These are phyloP conservation scores for Lumnitzera racemosa DNA, from an alignment of 345 rosid species.

Conservation along the genomic window DNA sequence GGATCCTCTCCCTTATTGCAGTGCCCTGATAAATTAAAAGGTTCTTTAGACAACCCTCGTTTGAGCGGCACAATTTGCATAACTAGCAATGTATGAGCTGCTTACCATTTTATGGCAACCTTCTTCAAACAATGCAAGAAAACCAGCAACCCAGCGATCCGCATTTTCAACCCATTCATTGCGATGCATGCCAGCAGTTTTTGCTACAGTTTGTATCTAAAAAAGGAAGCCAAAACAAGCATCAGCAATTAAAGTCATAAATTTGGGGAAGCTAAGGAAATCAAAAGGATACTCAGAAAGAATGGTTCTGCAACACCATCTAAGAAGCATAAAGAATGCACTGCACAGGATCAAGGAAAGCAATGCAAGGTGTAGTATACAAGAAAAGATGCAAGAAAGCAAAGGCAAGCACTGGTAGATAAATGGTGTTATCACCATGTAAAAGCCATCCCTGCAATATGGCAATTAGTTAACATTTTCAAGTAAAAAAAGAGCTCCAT, in stretches of 20 bases:
- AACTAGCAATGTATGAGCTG: neutral
- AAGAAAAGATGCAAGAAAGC: no score
- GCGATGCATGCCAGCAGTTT: constrained; percentile 61
- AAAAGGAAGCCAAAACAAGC: neutral
- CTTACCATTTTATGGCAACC: constrained; percentile 98
- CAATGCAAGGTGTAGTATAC: no score
- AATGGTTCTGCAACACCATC: no score
- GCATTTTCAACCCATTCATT: constrained; percentile 99
- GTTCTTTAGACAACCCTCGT: neutral
- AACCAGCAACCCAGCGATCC: constrained; percentile 97
- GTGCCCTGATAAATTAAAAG: constrained; percentile 46
- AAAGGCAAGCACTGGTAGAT: no score
- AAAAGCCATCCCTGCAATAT: no score
- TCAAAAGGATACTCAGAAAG: constrained; percentile 1
- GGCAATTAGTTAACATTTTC: no score
- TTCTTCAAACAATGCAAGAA: constrained; percentile 97
- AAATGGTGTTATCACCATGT: no score
- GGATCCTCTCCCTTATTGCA: constrained; percentile 78
- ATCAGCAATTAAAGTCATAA: neutral
- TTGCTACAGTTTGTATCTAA: constrained; percentile 77
- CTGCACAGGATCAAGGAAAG: no score
- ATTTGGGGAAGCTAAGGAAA: neutral
- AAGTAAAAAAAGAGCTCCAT: no score
- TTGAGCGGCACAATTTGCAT: neutral
- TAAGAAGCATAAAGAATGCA: no score